Evolutionary conservation across 306 rosid species (phyloP), one percentile per base, ranked within the genome.

Genomic region (Acacia crassicarpa): DNA sequence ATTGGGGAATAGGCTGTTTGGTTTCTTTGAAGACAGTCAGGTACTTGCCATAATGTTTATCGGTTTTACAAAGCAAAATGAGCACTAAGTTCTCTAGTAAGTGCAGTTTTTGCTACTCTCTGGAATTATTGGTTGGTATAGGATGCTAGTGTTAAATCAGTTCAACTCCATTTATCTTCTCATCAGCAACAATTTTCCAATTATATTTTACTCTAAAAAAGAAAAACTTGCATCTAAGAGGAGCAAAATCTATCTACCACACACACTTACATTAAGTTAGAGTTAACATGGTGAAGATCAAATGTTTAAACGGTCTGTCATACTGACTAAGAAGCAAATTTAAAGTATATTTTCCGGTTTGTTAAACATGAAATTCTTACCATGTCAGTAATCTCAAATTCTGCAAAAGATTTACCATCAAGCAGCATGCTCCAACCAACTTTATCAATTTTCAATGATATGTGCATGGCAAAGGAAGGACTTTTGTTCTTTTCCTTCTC

Each of bases 381-480:
- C 99, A 95, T 86, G 87, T 95, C 99, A 90, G 89, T 95, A 78
- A 95, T 89, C 91, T 95, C 99, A 4, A 86, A 94, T 83, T 92
- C 99, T 13, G 98, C 97, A 88, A 95, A 89, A 74, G 98, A 68
- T 95, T 95, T 95, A 77, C 98, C 98, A 86, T 95, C 98, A 48
- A 88, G 82, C 81, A 95, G 91, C 99, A 95, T 95, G 94, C 94
- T 93, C 99, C 99, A 95, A 83, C 88, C 98, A 70, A 95, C 98
- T 85, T 92, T 95, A 84, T 84, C 81, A 81, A 95, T 95, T 90
- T 89, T 91, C 89, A 92, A 82, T 63, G 92, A 92, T 83, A 95
- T 62, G 30, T 90, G 96, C 97, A 92, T 93, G 41, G 99, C 99
- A 86, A 83, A 85, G 32, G 99, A 91, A 83, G 97, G 97, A 81